Evolutionary conservation across 768 basidiomycete genomes (phyloP).

Genomic region (Rhizopogon vinicolor): DNA sequence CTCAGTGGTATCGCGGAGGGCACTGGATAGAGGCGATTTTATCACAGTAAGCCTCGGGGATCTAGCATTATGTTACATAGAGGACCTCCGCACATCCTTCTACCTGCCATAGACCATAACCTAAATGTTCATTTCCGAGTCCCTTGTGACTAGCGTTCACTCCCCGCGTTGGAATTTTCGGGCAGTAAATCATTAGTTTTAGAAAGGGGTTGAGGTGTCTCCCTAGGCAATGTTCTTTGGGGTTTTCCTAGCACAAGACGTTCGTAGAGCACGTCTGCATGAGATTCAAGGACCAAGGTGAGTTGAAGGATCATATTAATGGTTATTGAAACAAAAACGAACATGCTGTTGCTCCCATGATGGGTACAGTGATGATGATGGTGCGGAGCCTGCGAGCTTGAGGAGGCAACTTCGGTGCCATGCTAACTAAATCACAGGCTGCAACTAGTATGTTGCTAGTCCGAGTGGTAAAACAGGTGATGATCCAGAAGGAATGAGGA

Average conservation of each 20-base stretch:
- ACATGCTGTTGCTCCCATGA: constrained; percentile 65
- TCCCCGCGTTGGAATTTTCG: constrained; percentile 1
- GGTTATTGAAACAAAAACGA: constrained; percentile 15
- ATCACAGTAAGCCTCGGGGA: constrained; percentile 16
- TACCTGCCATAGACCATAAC: constrained; percentile 2
- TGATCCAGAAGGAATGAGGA: not conserved
- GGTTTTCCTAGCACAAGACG: constrained; percentile 53
- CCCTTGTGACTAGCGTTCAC: not conserved
- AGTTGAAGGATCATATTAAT: constrained; percentile 4
- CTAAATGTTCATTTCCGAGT: not conserved
- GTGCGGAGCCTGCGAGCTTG: constrained; percentile 43
- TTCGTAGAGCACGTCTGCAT: constrained; percentile 60
- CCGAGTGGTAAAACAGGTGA: not conserved
- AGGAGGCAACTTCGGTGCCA: constrained; percentile 34
- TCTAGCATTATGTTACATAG: constrained; percentile 11
- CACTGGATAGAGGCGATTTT: constrained; percentile 12
- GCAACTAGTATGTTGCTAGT: not conserved
- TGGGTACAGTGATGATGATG: constrained; percentile 59
- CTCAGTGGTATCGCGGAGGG: not conserved
- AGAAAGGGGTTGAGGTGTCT: not conserved
- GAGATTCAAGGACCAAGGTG: not conserved
- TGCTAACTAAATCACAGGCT: not conserved
- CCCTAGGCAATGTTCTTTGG: constrained; percentile 33
- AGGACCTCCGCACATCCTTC: not conserved
- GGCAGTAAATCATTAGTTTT: constrained; percentile 4